A percentile compares a stretch with the other conserved stretches of the same genome.
Evolutionary conservation across 345 rosid genomes (phyloP).

Genomic region (Gossypium arboreum): DNA sequence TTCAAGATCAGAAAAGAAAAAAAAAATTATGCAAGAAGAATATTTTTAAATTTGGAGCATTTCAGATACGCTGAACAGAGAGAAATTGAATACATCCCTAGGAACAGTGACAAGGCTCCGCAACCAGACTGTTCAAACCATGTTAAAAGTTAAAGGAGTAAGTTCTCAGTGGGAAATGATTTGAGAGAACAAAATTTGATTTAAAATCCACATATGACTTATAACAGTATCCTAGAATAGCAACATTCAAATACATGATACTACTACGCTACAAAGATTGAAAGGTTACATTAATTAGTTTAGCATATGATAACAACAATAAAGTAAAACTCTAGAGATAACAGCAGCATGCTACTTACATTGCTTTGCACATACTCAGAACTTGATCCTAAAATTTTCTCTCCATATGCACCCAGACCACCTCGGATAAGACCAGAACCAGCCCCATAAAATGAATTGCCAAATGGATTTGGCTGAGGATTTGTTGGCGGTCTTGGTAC

Average conservation of each 20-base stretch:
- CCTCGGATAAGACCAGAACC: slow-evolving; percentile 87
- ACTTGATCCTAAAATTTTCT: slow-evolving; percentile 82
- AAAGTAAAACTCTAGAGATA: background rate
- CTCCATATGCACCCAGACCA: slow-evolving; percentile 95
- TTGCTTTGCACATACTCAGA: slow-evolving; percentile 98
- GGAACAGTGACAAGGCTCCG: background rate
- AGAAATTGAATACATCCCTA: background rate
- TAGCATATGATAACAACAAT: background rate
- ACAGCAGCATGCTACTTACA: slow-evolving; percentile 46
- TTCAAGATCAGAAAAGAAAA: background rate
- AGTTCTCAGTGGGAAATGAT: background rate
- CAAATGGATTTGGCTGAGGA: slow-evolving; percentile 83
- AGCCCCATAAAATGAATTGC: slow-evolving; percentile 87
- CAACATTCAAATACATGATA: background rate
- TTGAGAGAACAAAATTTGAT: background rate
- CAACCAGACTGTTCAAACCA: background rate
- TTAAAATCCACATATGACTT: background rate
- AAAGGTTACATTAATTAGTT: background rate
- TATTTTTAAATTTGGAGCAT: background rate
- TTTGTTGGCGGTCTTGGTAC: slow-evolving; percentile 53
- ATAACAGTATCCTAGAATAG: background rate
- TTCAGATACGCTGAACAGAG: background rate
- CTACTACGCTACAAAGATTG: background rate
- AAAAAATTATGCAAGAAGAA: slow-evolving; percentile 6
- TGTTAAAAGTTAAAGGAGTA: background rate